phyloP scores from a whole-genome alignment of 352 stramenopile genomes.

The Phytophthora capsici region DNA sequence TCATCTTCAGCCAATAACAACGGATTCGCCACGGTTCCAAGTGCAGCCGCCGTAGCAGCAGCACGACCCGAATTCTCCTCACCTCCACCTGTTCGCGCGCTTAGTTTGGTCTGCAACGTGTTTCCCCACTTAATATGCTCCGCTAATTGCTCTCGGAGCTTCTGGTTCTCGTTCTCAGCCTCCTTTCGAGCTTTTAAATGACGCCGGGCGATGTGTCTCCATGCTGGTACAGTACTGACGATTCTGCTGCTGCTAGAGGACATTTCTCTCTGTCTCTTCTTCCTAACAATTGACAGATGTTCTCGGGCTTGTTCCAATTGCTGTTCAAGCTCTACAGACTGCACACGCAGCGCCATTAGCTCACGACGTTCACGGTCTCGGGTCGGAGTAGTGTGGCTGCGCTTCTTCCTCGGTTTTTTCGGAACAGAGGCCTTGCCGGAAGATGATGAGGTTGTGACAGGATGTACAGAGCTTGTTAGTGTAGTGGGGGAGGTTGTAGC shows the following conservation, averaged over 20 bases:
- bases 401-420: conserved; percentile 37
- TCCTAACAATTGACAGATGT: conserved; percentile 13
- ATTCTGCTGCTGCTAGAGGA: conserved; percentile 21
- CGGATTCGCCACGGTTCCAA: conserved; percentile 19
- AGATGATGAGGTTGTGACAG: neutral
- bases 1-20: conserved; percentile 34
- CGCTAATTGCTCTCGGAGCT: conserved; percentile 19
- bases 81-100: neutral
- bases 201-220: conserved; percentile 38
- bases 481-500: neutral
- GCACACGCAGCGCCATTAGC: conserved; percentile 32
- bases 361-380: conserved; percentile 41
- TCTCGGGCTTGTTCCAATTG: conserved; percentile 22
- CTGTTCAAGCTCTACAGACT: conserved; percentile 25
- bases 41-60: conserved; percentile 8
- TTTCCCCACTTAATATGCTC: conserved; percentile 29
- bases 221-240: conserved; percentile 31
- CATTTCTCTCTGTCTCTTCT: conserved; percentile 9
- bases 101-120: conserved; percentile 28
- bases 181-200: conserved; percentile 23
- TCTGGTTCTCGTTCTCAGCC: conserved; percentile 34
- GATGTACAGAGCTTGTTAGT: neutral
- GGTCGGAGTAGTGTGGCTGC: conserved; percentile 38
- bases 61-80: conserved; percentile 10
- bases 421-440: neutral